phyloP scores from a whole-genome alignment of 805 yeast species.

The Saccharomycopsis oosterbeekiorum region DNA sequence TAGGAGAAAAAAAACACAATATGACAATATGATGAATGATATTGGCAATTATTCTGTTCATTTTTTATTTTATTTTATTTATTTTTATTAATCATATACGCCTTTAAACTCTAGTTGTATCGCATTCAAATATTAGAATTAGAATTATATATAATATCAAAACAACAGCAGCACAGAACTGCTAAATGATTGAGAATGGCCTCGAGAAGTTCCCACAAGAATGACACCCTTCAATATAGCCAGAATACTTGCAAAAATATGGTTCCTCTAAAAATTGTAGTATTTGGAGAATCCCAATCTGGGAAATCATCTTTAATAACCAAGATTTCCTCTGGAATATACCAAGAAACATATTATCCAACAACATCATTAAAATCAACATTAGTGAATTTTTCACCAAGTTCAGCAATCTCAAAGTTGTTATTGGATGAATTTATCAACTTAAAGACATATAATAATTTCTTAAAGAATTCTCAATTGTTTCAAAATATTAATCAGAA shows the following conservation, averaged over 20 bases:
- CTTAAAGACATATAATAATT: slow-evolving; percentile 20
- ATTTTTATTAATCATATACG: too few relatives aligned
- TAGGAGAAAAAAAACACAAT: too few relatives aligned
- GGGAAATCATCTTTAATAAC: slow-evolving; percentile 55
- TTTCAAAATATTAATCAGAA: neutral
- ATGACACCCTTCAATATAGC: neutral
- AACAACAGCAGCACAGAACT: too few relatives aligned
- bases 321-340: slow-evolving; percentile 36
- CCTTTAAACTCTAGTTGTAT: too few relatives aligned
- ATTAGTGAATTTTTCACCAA: slow-evolving; percentile 45
- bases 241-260: slow-evolving; percentile 20
- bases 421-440: slow-evolving; percentile 40
- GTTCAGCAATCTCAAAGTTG: slow-evolving; percentile 29
- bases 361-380: slow-evolving; percentile 53
- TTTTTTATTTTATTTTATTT: too few relatives aligned
- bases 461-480: neutral
- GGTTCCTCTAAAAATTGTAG: slow-evolving; percentile 46
- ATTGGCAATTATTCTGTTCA: too few relatives aligned
- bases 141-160: too few relatives aligned
- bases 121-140: too few relatives aligned
- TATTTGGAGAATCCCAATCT: slow-evolving; percentile 47
- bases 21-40: too few relatives aligned
- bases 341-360: slow-evolving; percentile 66
- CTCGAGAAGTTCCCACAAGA: neutral
- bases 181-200: neutral